Evolutionary conservation across 225 moss, liverwort and hornwort species (phyloP), one percentile per base, ranked within the genome.

Genomic region (Physcomitrellopsis africana): DNA sequence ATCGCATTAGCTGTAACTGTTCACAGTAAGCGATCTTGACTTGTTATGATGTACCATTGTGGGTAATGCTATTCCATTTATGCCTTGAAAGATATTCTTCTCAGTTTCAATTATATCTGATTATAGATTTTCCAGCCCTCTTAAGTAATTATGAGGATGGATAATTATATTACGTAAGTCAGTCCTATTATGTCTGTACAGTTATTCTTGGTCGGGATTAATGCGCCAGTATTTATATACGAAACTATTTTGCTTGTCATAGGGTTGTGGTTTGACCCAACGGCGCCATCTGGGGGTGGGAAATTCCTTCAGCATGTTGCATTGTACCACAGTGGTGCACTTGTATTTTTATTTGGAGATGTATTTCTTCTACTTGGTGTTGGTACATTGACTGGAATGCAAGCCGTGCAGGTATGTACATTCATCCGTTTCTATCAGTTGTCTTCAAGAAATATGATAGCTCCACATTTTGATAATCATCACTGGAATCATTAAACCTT

Each of bases 361-460:
- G 42, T 92, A 27, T 95, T 99, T 54, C 90, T 99, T 26, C 74
- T 99, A 12, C 89, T 87, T 78, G 99, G 95, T 44, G 93, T 86
- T 20, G 90, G 87, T 46, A 95, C 88, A 63, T 79, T 99, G 73
- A 93, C 95, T 44, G 95, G 90, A 78, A 88, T 99, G 86, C 99
- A 99, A 84, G 95, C 99, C 55, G 76, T 93, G 76, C 99, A 99
- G 89, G 93, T 89, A 70, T 70, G 43, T 26, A 22, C 46, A 42
- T 70, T 69, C 46, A 18, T 53, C 53, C 11, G 8, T 69, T 43
- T 56, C 44, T 56, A n/a, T 8, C 13, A 27, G 23, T 47, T 64
- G 14, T 1, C 19, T 53, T 45, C 11, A 32, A 60, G 20, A 42
- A 43, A 27, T 55, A 19, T 24, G 5, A 22, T 70, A 48, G 8